These are phyloP conservation scores for Amoebophrya sp. DNA, from an alignment of 169 alveolate species.

Conservation along the genomic window DNA sequence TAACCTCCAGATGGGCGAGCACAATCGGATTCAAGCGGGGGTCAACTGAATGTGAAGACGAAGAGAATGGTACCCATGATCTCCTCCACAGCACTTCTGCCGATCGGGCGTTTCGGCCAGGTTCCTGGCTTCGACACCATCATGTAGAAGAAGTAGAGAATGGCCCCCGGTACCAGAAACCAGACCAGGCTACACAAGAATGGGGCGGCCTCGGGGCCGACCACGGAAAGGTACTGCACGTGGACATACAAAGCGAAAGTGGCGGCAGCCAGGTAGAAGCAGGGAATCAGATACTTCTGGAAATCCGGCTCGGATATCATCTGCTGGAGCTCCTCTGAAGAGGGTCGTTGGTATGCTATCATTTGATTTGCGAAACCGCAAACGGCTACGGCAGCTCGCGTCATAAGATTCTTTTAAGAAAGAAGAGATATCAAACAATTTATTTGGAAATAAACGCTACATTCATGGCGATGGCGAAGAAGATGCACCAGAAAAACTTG, in stretches of 20 bases:
- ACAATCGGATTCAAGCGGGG: too few relatives aligned
- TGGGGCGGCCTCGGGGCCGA: background rate
- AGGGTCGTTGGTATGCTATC: background rate
- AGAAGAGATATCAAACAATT: too few relatives aligned
- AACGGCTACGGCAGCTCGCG: background rate
- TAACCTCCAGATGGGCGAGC: too few relatives aligned
- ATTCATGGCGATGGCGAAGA: background rate
- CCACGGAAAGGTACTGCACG: background rate
- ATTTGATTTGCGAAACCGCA: background rate
- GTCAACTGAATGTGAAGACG: too few relatives aligned
- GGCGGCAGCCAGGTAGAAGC: background rate
- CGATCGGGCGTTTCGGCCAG: background rate
- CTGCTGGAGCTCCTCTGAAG: background rate
- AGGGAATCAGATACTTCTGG: background rate
- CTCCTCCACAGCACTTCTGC: background rate
- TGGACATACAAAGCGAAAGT: background rate
- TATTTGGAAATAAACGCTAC: background rate
- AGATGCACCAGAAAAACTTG: background rate
- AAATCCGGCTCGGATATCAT: background rate
- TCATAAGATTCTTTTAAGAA: too few relatives aligned
- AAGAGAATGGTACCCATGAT: background rate
- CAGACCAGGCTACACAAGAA: background rate
- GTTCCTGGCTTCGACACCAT: background rate
- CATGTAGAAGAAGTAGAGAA: background rate
- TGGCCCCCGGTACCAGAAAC: background rate